phyloP scores from a whole-genome alignment of 306 rosid species.

The Echinosophora koreensis region DNA sequence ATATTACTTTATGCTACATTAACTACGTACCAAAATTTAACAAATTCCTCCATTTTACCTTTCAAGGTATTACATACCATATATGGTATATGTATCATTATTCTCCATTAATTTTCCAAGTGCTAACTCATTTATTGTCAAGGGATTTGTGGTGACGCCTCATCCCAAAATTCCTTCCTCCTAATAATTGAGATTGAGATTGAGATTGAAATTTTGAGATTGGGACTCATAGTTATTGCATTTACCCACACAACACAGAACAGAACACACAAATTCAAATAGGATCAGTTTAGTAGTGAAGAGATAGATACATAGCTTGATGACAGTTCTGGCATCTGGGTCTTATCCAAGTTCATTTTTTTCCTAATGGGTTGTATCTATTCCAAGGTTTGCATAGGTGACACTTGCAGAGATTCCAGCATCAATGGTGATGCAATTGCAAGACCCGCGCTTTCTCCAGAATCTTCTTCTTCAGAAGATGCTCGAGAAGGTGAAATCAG shows the following conservation, averaged over 20 bases:
- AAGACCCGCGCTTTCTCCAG: conserved; percentile 53
- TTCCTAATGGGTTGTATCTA: conserved; percentile 87
- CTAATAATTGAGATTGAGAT: conserved; percentile 47
- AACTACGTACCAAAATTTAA: conserved; percentile 15
- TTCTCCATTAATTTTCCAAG: conserved; percentile 12
- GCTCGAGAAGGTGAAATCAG: conserved; percentile 56
- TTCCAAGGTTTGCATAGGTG: conserved; percentile 86
- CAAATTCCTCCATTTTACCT: neutral
- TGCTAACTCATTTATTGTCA: conserved; percentile 24
- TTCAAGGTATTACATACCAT: neutral
- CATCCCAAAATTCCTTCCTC: conserved; percentile 26
- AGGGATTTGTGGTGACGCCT: conserved; percentile 35
- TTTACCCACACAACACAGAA: neutral
- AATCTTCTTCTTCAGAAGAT: conserved; percentile 46
- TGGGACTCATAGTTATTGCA: neutral
- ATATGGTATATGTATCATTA: neutral
- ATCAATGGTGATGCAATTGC: conserved; percentile 56
- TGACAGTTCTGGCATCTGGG: conserved; percentile 56
- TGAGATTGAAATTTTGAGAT: neutral
- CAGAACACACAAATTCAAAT: neutral
- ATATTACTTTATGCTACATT: neutral
- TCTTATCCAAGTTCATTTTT: conserved; percentile 32
- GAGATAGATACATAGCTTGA: conserved; percentile 28
- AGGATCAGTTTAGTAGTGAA: neutral
- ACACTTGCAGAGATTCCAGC: conserved; percentile 58